Evolutionary conservation across 345 rosid species (phyloP), one percentile per base, ranked within the genome.

Genomic region (Geranium rotundifolium): DNA sequence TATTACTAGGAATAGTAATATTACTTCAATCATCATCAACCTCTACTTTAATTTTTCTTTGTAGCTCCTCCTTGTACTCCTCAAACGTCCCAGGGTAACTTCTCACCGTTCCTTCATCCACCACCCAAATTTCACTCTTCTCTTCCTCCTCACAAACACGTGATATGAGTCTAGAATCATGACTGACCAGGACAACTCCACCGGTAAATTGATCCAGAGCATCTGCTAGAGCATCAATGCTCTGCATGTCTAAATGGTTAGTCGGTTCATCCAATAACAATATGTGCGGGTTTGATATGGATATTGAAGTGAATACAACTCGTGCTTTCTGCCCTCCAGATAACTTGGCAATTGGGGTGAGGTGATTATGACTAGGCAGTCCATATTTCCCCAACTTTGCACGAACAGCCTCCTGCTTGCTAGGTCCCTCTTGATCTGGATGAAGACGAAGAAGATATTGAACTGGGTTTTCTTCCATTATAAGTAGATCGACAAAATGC

Each of bases 341-440:
- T 69, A 87, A 63, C 69, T 89, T 92, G 14, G 80, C 87, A 50
- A 92, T 92, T 30, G 98, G 97, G 61, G 91, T 78, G 19, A 89
- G 82, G 64, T 92, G 98, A 67, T 87, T 88, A 72, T 93, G 90
- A 74, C 95, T 87, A 31, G 91, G 87, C 3, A 93, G 90, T 56
- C 99, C 99, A 67, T 80, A 93, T 61, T 88, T 93, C 30, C 99
- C 99, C 8, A 93, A 91, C 79, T 90, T 88, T 12, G 97, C 99
- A 10, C 97, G 85, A n/a, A 93, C 96, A 0, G 97, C 95, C 72
- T 93, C 99, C 78, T 87, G 97, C 71, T 89, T 92, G 77, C 98
- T 89, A 20, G 84, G 81, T 55, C 97, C 97, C 68, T 92, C 97
- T 77, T 93, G 97, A 49, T 87, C 97, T 4, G 99, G 99, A 75